Conservation (phyloP, 768 basidiomycete genomes). For the Strobilomyces dryophilus region DNA sequence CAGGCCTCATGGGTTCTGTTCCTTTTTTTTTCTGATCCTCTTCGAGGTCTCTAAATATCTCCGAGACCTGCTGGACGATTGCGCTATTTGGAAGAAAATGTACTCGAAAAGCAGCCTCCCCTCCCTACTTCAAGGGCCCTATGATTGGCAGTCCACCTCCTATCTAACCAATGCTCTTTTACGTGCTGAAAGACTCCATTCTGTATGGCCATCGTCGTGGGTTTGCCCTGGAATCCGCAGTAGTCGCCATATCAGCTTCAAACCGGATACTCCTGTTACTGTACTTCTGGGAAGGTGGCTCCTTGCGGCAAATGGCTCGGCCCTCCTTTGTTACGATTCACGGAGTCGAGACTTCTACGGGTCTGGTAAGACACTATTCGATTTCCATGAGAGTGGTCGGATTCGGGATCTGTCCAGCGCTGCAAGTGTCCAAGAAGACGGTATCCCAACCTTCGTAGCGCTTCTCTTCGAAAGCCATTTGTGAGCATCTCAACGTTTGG, state of each 20-base stretch:
- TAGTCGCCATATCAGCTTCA: background rate
- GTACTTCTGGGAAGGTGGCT: constrained; percentile 9
- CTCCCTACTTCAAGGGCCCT: background rate
- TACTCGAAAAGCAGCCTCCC: background rate
- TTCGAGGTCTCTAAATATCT: constrained; percentile 2
- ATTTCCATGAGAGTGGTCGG: background rate
- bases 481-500: background rate
- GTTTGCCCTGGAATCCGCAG: background rate
- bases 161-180: constrained; percentile 3
- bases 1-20: background rate
- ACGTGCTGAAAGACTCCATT: background rate
- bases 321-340: constrained; percentile 10
- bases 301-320: constrained; percentile 5
- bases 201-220: constrained; percentile 7
- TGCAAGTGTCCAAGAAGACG: background rate
- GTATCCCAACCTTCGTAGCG: constrained; percentile 4
- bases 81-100: background rate
- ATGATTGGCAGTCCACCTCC: constrained; percentile 10
- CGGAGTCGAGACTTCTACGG: background rate
- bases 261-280: background rate
- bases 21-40: background rate
- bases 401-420: background rate
- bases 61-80: background rate
- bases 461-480: constrained; percentile 1
- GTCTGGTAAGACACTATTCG: background rate